Percentiles rank a stretch among this genome's conserved stretches.
These are phyloP conservation scores for Vigna angularis DNA, from an alignment of 306 rosid species.

Conservation along the genomic window DNA sequence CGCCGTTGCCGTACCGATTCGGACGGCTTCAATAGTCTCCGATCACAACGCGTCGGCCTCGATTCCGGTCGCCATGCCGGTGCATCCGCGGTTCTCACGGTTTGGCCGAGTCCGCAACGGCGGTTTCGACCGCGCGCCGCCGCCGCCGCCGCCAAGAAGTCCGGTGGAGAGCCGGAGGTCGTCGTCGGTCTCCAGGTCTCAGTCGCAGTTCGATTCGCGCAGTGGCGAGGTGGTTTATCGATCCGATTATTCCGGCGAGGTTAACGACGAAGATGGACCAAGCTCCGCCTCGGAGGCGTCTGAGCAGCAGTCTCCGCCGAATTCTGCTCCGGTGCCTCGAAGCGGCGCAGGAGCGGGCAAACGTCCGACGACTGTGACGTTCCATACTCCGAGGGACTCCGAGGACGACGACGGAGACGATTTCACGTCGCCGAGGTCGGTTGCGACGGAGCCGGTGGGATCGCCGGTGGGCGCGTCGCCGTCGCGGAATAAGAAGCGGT, in stretches of 20 bases:
- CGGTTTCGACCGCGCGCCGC: constrained; percentile 38
- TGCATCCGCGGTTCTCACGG: constrained; percentile 53
- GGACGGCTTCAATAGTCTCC: constrained; percentile 49
- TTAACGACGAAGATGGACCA: constrained; percentile 34
- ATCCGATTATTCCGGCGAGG: constrained; percentile 50
- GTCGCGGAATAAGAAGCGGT: constrained; percentile 47
- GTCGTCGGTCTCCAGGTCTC: constrained; percentile 58
- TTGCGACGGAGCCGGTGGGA: constrained; percentile 62
- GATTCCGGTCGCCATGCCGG: constrained; percentile 68
- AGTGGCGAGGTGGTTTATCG: constrained; percentile 51
- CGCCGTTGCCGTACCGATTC: constrained; percentile 44
- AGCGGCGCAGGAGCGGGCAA: constrained; percentile 39
- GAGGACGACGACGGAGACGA: constrained; percentile 67
- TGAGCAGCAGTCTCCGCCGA: constrained; percentile 10
- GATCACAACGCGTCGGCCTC: constrained; percentile 43
- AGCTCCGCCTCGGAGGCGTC: constrained; percentile 43
- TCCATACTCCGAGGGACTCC: constrained; percentile 66
- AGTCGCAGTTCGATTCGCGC: constrained; percentile 54
- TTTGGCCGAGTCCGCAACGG: constrained; percentile 60
- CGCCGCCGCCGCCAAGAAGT: constrained; percentile 40
- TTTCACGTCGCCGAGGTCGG: constrained; percentile 60
- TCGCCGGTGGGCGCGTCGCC: constrained; percentile 45
- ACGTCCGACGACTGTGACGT: constrained; percentile 66
- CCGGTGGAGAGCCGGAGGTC: constrained; percentile 61
- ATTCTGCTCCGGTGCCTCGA: constrained; percentile 33